Evolutionary conservation across 2,329 filamentous ascomycete genomes (phyloP).

Genomic region (Apiospora marii): DNA sequence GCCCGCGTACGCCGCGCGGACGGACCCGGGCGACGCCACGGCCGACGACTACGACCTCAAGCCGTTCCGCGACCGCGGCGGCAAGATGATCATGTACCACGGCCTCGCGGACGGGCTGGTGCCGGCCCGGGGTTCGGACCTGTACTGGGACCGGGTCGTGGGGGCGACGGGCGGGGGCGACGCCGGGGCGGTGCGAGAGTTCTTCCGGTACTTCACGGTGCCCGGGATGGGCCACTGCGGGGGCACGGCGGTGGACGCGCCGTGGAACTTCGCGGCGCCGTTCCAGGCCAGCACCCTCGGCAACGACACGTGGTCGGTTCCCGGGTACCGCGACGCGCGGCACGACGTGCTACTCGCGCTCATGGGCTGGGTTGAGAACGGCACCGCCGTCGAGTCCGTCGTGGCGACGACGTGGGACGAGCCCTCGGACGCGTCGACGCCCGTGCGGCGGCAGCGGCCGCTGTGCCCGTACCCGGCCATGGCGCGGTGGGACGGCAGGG

Average conservation of each 20-base stretch:
- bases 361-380: slow-evolving; percentile 48
- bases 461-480: slow-evolving; percentile 52
- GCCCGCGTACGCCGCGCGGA: slow-evolving; percentile 39
- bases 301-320: slow-evolving; percentile 43
- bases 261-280: slow-evolving; percentile 49
- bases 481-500: slow-evolving; percentile 45
- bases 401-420: slow-evolving; percentile 46
- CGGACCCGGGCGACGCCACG: slow-evolving; percentile 48
- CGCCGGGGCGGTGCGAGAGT: slow-evolving; percentile 49
- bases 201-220: slow-evolving; percentile 61
- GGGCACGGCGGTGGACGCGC: slow-evolving; percentile 45
- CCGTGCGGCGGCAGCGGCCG: slow-evolving; percentile 52
- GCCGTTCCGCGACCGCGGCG: slow-evolving; percentile 47
- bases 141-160: slow-evolving; percentile 44
- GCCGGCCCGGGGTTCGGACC: slow-evolving; percentile 44
- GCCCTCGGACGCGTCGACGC: slow-evolving; percentile 39
- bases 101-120: slow-evolving; percentile 52
- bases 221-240: slow-evolving; percentile 62
- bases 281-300: slow-evolving; percentile 40
- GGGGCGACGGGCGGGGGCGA: slow-evolving; percentile 38
- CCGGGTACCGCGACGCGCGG: slow-evolving; percentile 44
- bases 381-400: slow-evolving; percentile 41
- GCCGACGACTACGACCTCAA: slow-evolving; percentile 50
- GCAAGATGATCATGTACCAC: slow-evolving; percentile 57
- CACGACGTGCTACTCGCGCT: slow-evolving; percentile 50